Evolutionary conservation across 2,329 filamentous ascomycete genomes (phyloP).

Genomic region (Stromatinia cepivora): DNA sequence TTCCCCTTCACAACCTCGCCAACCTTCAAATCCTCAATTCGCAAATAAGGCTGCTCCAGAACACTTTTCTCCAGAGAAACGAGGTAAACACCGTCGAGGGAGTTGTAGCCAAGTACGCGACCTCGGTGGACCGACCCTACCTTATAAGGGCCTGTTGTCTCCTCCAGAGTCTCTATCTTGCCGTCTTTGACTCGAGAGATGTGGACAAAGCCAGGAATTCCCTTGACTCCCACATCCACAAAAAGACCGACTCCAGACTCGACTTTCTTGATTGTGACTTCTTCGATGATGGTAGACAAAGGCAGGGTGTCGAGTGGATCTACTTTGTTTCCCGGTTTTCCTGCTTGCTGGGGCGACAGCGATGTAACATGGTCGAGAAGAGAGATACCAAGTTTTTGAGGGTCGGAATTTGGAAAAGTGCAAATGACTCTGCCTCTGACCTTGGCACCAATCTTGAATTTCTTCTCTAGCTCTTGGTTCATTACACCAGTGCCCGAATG

Average conservation of each 20-base stretch:
- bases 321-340: conserved; percentile 47
- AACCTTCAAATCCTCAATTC: conserved; percentile 85
- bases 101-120: conserved; percentile 82
- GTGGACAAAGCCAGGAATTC: conserved; percentile 84
- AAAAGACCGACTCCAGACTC: conserved; percentile 81
- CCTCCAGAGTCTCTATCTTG: conserved; percentile 80
- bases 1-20: conserved; percentile 79
- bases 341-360: conserved; percentile 50
- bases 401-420: conserved; percentile 76
- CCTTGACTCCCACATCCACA: conserved; percentile 65
- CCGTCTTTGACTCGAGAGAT: conserved; percentile 90
- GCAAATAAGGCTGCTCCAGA: conserved; percentile 83
- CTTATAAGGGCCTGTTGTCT: conserved; percentile 75
- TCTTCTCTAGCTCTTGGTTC: conserved; percentile 68
- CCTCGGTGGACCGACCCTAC: conserved; percentile 76
- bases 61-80: conserved; percentile 80
- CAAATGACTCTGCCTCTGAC: conserved; percentile 84
- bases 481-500: conserved; percentile 78
- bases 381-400: conserved; percentile 84
- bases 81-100: conserved; percentile 81
- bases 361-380: conserved; percentile 79
- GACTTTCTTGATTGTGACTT: conserved; percentile 77
- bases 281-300: conserved; percentile 73
- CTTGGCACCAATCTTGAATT: conserved; percentile 81
- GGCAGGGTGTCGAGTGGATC: conserved; percentile 61